These are phyloP conservation scores for Corymbia calophylla DNA, from an alignment of 441 rosid species.

Conservation along the genomic window DNA sequence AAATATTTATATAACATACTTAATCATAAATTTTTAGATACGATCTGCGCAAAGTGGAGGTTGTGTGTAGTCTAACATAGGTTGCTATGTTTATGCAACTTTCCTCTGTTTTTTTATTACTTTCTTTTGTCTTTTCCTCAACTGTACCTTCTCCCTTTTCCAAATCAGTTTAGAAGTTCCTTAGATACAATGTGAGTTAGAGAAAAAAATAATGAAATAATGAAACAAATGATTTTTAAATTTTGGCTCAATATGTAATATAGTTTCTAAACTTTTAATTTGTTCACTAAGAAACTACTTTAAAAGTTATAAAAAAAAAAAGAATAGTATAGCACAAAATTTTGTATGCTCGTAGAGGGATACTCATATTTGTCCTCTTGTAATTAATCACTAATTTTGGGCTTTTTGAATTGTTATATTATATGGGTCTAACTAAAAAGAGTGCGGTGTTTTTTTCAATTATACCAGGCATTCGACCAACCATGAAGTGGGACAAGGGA, in stretches of 20 bases:
- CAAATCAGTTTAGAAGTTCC: not conserved
- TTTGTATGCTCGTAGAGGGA: not conserved
- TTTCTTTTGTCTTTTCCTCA: not conserved
- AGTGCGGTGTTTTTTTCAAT: not conserved
- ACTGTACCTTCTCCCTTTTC: not conserved
- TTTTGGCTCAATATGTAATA: too few species aligned
- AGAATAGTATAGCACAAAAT: not conserved
- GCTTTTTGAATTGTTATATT: not conserved
- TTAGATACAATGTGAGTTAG: not conserved
- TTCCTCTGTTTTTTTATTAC: not conserved
- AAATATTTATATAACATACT: not conserved
- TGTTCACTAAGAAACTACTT: not conserved
- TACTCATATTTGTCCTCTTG: not conserved
- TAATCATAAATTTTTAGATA: not conserved
- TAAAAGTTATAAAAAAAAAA: not conserved
- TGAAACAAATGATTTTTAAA: too few species aligned
- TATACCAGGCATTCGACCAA: not conserved
- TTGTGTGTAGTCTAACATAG: not conserved
- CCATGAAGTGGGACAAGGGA: not conserved
- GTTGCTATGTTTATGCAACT: not conserved
- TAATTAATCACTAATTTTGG: not conserved
- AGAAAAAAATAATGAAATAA: not conserved
- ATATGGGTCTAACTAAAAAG: not conserved
- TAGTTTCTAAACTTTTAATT: too few species aligned
- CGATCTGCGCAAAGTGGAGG: not conserved